A percentile compares a stretch with the other conserved stretches of the same genome.
Conservation (phyloP, 2,329 filamentous ascomycete genomes). For the Pseudogymnoascus sp. region DNA sequence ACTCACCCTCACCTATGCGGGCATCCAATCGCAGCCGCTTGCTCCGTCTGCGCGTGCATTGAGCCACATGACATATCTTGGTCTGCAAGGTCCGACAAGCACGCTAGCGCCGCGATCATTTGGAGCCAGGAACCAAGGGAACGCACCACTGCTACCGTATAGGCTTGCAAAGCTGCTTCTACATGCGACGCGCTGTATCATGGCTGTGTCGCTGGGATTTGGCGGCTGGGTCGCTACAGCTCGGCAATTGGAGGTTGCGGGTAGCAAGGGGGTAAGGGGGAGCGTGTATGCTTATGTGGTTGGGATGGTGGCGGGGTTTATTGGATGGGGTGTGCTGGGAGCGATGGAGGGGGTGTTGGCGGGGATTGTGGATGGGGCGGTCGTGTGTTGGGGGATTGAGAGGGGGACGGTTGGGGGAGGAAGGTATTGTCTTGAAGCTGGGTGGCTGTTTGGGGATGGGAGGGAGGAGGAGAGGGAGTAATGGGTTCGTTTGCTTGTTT, state of each 20-base stretch:
- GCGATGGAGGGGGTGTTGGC: conserved; percentile 84
- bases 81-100: conserved; percentile 63
- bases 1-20: conserved; percentile 82
- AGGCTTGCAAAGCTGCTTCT: conserved; percentile 84
- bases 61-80: conserved; percentile 73
- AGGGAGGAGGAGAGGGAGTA: conserved; percentile 20
- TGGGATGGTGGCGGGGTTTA: conserved; percentile 82
- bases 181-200: conserved; percentile 82
- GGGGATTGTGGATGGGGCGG: conserved; percentile 76
- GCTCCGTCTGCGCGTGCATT: conserved; percentile 69
- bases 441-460: conserved; percentile 73
- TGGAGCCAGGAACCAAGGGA: conserved; percentile 34
- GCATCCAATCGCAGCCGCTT: conserved; percentile 84
- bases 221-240: conserved; percentile 96
- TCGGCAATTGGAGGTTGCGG: conserved; percentile 58
- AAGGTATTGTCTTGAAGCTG: conserved; percentile 86
- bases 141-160: conserved; percentile 66
- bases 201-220: conserved; percentile 83
- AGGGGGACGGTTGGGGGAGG: conserved; percentile 58
- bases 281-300: conserved; percentile 94
- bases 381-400: conserved; percentile 94
- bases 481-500: background rate
- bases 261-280: conserved; percentile 49
- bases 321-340: conserved; percentile 87
- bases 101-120: conserved; percentile 53